Evolutionary conservation across 75 land plant genomes (phyloP).

Genomic region (Selaginella moellendorffii): DNA sequence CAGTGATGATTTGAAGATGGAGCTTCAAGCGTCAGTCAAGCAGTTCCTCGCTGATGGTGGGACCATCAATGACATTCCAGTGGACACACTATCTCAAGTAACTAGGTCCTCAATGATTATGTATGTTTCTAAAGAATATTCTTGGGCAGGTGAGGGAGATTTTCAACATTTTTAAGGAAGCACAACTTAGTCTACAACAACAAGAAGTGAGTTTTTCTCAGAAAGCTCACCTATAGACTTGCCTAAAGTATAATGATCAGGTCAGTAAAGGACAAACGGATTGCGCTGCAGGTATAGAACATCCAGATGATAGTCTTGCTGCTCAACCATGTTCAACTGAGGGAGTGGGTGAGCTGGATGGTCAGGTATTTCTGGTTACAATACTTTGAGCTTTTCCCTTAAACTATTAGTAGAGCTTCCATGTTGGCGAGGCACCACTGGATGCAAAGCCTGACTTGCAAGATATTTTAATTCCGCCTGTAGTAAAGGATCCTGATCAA

Average conservation of each 20-base stretch:
- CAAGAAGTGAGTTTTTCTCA: constrained; percentile 19
- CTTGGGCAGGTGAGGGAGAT: constrained; percentile 21
- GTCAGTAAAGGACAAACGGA: neutral
- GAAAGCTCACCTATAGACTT: neutral
- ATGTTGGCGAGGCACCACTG: constrained; percentile 15
- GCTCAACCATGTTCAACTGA: too few relatives aligned
- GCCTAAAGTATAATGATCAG: neutral
- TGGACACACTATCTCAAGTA: constrained; percentile 19
- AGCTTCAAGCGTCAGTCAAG: constrained; percentile 14
- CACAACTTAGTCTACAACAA: constrained; percentile 16
- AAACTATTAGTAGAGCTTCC: constrained; percentile 10
- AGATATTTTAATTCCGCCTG: neutral
- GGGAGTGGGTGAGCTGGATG: constrained; percentile 15
- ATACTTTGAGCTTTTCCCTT: neutral
- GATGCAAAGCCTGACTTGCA: constrained; percentile 7
- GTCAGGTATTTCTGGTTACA: constrained; percentile 10
- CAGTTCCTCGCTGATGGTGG: constrained; percentile 20
- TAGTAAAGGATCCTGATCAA: neutral
- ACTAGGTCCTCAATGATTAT: neutral
- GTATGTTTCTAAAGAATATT: neutral
- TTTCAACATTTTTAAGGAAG: constrained; percentile 24
- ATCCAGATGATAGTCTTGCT: too few relatives aligned
- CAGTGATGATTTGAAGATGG: constrained; percentile 17
- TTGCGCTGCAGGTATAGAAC: too few relatives aligned
- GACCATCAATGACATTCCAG: constrained; percentile 19